phyloP scores from a whole-genome alignment of 192 early-diverging fungal genomes.

The Chytriomyces sp. region DNA sequence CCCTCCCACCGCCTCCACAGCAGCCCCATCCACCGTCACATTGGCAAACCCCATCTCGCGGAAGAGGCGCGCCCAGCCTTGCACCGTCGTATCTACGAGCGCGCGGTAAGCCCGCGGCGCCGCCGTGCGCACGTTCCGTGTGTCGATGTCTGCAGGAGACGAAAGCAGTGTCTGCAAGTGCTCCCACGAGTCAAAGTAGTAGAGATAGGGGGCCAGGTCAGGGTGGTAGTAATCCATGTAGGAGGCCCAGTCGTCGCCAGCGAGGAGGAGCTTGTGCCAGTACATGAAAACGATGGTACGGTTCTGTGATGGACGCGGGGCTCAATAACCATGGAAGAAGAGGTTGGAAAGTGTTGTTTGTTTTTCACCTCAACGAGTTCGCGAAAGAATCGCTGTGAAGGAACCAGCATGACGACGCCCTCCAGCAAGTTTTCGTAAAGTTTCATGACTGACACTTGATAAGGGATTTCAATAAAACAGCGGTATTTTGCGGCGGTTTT shows the following conservation, averaged over 20 bases:
- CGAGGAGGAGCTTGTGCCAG: slow-evolving; percentile 15
- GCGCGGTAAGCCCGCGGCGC: slow-evolving; percentile 7
- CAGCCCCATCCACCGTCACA: not conserved
- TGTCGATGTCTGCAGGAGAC: slow-evolving; percentile 1
- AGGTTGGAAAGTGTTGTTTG: no score
- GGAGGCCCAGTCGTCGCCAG: slow-evolving; percentile 16
- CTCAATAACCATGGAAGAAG: no score
- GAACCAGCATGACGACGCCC: slow-evolving; percentile 29
- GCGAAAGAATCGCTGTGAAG: slow-evolving; percentile 22
- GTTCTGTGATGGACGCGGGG: not conserved
- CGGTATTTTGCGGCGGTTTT: slow-evolving; percentile 21
- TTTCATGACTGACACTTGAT: slow-evolving; percentile 30
- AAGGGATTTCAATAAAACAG: slow-evolving; percentile 28
- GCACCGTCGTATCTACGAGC: not conserved
- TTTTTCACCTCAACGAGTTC: slow-evolving; percentile 16
- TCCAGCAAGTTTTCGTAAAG: slow-evolving; percentile 29
- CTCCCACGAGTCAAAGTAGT: slow-evolving; percentile 25
- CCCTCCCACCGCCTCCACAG: not conserved
- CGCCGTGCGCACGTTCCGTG: not conserved
- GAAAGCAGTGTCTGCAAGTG: slow-evolving; percentile 18
- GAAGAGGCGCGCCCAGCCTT: slow-evolving; percentile 20
- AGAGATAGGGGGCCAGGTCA: slow-evolving; percentile 21
- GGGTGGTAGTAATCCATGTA: slow-evolving; percentile 30
- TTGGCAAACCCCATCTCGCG: slow-evolving; percentile 13
- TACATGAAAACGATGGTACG: not conserved